Evolutionary conservation across 2,329 filamentous ascomycete genomes (phyloP).

Genomic region (Tolypocladium nubicola): DNA sequence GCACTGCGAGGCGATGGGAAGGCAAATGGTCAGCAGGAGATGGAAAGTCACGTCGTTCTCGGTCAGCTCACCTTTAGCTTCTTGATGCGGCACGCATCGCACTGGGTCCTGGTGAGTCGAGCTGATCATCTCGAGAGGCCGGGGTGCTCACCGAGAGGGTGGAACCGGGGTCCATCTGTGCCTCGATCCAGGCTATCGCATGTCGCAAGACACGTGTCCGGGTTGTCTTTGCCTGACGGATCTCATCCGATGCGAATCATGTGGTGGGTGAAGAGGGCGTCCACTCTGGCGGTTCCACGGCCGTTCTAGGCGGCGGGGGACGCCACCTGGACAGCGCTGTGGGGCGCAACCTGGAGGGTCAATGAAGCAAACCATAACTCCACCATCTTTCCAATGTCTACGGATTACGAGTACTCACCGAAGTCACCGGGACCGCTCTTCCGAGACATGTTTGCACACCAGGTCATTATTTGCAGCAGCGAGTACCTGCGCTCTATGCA

Average conservation of each 20-base stretch:
- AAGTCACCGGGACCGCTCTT: no score
- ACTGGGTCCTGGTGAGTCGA: background rate
- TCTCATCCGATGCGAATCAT: background rate
- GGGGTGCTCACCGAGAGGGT: background rate
- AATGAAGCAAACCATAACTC: background rate
- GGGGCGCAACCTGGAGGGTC: background rate
- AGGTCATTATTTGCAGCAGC: no score
- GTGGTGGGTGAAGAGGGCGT: background rate
- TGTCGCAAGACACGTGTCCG: background rate
- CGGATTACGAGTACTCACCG: no score
- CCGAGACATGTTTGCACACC: no score
- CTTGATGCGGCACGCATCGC: slow-evolving; percentile 8
- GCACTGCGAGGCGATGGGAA: slow-evolving; percentile 6
- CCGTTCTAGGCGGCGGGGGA: background rate
- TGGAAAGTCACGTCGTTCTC: no score
- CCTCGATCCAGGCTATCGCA: background rate
- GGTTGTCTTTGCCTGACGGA: background rate
- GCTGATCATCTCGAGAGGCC: no score
- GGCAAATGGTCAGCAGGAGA: background rate
- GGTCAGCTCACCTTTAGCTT: slow-evolving; percentile 4
- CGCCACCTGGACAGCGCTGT: background rate
- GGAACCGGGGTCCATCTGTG: background rate
- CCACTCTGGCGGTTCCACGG: background rate
- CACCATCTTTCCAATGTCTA: no score
- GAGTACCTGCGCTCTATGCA: no score